These are phyloP conservation scores for Pichia scutulata DNA, from an alignment of 805 yeast species.

Conservation along the genomic window DNA sequence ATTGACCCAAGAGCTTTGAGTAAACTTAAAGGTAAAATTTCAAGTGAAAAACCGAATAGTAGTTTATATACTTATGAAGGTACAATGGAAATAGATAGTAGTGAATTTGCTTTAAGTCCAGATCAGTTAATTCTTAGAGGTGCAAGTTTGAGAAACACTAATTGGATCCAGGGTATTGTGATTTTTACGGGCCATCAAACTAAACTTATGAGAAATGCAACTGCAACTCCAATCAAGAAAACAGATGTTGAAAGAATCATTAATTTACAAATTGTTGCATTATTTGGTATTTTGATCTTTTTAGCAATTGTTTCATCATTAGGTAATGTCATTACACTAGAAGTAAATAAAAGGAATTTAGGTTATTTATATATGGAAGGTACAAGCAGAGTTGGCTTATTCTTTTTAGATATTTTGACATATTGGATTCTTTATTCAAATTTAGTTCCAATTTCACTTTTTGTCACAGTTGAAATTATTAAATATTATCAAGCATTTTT, in stretches of 20 bases:
- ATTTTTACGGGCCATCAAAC: constrained; percentile 98
- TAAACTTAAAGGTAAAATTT: constrained; percentile 47
- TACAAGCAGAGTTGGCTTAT: constrained; percentile 57
- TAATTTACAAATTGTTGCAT: constrained; percentile 82
- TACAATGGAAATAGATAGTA: constrained; percentile 52
- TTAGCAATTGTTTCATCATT: constrained; percentile 74
- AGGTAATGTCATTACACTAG: constrained; percentile 75
- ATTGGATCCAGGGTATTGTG: constrained; percentile 90
- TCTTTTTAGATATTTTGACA: constrained; percentile 82
- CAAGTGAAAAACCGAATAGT: constrained; percentile 90
- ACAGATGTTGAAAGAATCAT: constrained; percentile 96
- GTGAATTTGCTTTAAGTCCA: constrained; percentile 68
- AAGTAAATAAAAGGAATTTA: constrained; percentile 43
- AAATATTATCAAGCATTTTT: constrained; percentile 92
- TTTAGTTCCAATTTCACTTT: constrained; percentile 93
- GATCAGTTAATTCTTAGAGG: constrained; percentile 92
- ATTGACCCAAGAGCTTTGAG: constrained; percentile 58
- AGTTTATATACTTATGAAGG: constrained; percentile 94
- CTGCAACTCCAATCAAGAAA: constrained; percentile 95
- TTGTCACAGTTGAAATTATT: constrained; percentile 93
- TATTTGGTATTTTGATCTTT: constrained; percentile 71
- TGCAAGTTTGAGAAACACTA: constrained; percentile 89
- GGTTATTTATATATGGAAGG: constrained; percentile 64
- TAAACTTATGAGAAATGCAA: constrained; percentile 95
- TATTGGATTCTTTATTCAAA: constrained; percentile 96